Evolutionary conservation across 805 yeast species (phyloP).

Genomic region (Sugiyamaella mastotermitis): DNA sequence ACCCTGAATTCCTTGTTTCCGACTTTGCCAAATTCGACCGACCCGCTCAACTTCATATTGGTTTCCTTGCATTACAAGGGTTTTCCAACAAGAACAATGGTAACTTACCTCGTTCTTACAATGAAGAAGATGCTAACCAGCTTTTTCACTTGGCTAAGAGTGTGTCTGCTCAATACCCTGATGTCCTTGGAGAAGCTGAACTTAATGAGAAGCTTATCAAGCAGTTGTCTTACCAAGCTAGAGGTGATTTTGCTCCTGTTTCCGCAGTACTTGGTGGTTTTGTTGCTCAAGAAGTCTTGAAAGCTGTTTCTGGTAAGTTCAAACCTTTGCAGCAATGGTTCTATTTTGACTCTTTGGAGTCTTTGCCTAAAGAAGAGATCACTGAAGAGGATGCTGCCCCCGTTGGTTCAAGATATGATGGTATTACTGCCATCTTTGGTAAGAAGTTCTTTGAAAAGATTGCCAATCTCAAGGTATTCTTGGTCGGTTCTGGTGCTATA

Average conservation of each 20-base stretch:
- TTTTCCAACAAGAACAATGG: constrained; percentile 61
- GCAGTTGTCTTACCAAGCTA: constrained; percentile 76
- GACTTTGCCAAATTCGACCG: constrained; percentile 95
- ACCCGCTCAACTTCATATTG: constrained; percentile 84
- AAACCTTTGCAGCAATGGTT: constrained; percentile 88
- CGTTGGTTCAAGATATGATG: constrained; percentile 77
- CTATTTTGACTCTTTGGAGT: constrained; percentile 91
- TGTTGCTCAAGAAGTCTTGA: constrained; percentile 93
- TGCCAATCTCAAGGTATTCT: constrained; percentile 73
- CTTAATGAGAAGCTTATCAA: constrained; percentile 60
- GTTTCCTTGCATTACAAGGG: constrained; percentile 81
- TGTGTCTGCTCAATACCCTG: constrained; percentile 52
- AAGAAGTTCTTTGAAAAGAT: constrained; percentile 63
- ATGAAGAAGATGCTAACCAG: constrained; percentile 68
- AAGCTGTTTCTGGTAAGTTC: constrained; percentile 92
- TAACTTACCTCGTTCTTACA: constrained; percentile 68
- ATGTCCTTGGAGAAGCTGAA: constrained; percentile 47
- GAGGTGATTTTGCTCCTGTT: constrained; percentile 87
- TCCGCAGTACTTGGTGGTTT: constrained; percentile 90
- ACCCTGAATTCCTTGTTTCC: constrained; percentile 73
- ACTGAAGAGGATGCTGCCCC: constrained; percentile 70
- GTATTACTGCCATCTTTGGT: constrained; percentile 95
- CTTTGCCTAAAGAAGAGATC: constrained; percentile 62
- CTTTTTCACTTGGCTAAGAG: constrained; percentile 53
- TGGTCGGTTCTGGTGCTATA: constrained; percentile 98